Conservation (phyloP, 768 basidiomycete genomes). For the Leccinum subtestaceum region DNA sequence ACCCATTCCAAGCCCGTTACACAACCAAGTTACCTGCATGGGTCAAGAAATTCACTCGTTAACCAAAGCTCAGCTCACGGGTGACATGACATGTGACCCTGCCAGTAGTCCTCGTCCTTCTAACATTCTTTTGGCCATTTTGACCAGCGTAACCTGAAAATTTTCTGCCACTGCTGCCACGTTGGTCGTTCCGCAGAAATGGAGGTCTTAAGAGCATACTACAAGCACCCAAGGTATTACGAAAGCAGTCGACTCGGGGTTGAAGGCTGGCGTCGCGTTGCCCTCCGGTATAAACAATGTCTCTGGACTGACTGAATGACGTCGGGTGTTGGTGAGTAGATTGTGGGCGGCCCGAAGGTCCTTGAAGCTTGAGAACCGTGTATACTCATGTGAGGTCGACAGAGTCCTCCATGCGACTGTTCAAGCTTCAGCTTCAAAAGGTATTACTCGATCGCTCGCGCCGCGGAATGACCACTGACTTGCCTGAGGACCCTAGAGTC, state of each 20-base stretch:
- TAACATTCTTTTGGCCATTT: background rate
- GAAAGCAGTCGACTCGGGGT: background rate
- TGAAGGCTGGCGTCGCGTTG: background rate
- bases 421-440: background rate
- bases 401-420: background rate
- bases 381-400: background rate
- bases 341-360: background rate
- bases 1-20: background rate
- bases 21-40: background rate
- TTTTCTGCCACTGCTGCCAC: background rate
- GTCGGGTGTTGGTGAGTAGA: background rate
- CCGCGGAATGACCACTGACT: background rate
- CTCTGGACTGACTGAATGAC: background rate
- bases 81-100: background rate
- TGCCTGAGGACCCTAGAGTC: background rate
- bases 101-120: background rate
- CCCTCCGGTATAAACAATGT: background rate
- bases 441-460: background rate
- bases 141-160: background rate
- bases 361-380: background rate
- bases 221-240: background rate
- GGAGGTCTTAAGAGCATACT: too few relatives aligned
- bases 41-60: too few relatives aligned
- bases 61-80: too few relatives aligned
- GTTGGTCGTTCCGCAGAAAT: background rate